phyloP scores from a whole-genome alignment of 139 green algal species.

The Yamagishiella unicocca region DNA sequence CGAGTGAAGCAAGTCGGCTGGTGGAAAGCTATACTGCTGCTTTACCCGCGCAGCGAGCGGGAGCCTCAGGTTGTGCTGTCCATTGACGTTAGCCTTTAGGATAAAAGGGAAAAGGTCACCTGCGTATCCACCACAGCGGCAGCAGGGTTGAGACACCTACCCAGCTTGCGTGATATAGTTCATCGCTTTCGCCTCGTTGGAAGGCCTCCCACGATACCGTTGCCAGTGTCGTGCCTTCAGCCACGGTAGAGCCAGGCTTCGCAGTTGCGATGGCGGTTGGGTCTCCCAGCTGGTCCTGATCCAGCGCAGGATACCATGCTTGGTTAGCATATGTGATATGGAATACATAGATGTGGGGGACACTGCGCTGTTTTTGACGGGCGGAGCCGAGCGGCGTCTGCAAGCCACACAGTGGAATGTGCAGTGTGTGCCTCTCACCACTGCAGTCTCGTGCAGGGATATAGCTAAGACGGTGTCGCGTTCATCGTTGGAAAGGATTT shows the following conservation, averaged over 20 bases:
- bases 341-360: no score
- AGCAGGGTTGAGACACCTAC: no score
- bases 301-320: no score
- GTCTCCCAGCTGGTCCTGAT: neutral
- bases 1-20: neutral
- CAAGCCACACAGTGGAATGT: no score
- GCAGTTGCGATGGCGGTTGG: neutral
- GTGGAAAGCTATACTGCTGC: neutral
- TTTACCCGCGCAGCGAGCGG: neutral
- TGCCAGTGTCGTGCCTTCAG: neutral
- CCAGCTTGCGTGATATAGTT: conserved; percentile 8
- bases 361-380: no score
- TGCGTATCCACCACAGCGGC: no score
- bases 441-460: neutral
- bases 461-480: neutral
- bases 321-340: no score
- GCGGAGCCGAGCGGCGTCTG: no score
- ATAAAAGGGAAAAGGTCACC: no score
- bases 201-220: neutral
- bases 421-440: no score
- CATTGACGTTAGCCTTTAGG: neutral
- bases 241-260: neutral
- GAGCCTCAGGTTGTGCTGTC: neutral
- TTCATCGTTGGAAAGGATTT: neutral
- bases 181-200: neutral